Evolutionary conservation across 1,284 basidiomycete species (phyloP), one percentile per base, ranked within the genome.

Genomic region (Cutaneotrichosporon sp.): DNA sequence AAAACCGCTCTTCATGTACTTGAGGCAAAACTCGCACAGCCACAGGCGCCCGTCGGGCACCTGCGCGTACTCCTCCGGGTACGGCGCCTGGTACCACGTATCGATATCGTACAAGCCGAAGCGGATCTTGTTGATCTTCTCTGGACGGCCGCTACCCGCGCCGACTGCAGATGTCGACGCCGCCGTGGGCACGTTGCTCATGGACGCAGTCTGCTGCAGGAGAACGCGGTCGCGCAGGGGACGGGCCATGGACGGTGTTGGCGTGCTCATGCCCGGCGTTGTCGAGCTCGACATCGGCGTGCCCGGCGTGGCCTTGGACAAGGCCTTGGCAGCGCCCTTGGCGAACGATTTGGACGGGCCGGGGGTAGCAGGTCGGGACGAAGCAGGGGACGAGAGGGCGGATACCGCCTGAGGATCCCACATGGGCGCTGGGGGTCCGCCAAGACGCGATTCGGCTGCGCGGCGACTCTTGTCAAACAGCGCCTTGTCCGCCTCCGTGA

Each of bases 61-160:
- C 59, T 85, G 84, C 26, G 90, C 84, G 74, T 97, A 98, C 73
- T 99, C 96, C 73, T 98, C 94, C 0, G 96, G 96, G 71, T 97
- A 98, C 1, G 96, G 96, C 10, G 96, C 94, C 68, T 97, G 90
- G 73, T 91, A 98, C 96, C 96, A 99, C 0, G 94, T 97, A 68
- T 94, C 86, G 67, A 98, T 92, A 69, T 98, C 93, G 69, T 81
- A 96, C 37, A 84, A 81, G n/a, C 92, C 94, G 65, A 98, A 96
- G 17, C 92, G 84, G 57, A 98, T 93, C 49, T 81, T 84, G 52
- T 84, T 84, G 77, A 96, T 93, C 56, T 73, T 74, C 51, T 75
- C 62, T 44, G 51, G 61, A 18, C 45, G 47, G 22, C 59, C 41
- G 14, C 42, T 52, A 9, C 57, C 33, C 22, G 30, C 8, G 12